Conservation (phyloP, 805 yeast species). For the Kregervanrija delftensis region DNA sequence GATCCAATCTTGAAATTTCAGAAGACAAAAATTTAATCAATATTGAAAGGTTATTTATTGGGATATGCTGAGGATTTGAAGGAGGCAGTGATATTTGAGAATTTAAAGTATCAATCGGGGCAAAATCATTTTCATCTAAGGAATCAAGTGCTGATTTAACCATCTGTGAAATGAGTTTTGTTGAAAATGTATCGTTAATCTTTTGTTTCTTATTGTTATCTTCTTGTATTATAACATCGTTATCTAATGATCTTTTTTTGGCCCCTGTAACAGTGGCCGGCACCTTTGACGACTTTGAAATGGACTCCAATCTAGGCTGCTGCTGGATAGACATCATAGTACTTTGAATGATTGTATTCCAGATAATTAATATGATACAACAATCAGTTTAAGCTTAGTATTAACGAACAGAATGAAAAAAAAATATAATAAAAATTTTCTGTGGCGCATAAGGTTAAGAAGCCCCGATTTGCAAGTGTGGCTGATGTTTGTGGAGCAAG, state of each 20-base stretch:
- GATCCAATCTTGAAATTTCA: constrained; percentile 64
- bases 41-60: constrained; percentile 43
- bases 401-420: too few species aligned
- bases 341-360: too few species aligned
- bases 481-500: too few species aligned
- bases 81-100: constrained; percentile 50
- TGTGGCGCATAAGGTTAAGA: too few species aligned
- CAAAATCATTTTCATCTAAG: constrained; percentile 51
- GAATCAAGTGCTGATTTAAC: constrained; percentile 65
- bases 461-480: too few species aligned
- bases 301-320: too few species aligned
- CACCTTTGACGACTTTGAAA: not conserved
- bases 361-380: too few species aligned
- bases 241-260: not conserved
- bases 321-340: too few species aligned
- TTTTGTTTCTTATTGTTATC: not conserved
- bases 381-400: too few species aligned
- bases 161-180: constrained; percentile 24
- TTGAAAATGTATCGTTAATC: constrained; percentile 1
- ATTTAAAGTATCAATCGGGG: constrained; percentile 53
- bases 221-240: too few species aligned
- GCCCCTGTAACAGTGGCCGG: not conserved
- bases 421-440: too few species aligned
- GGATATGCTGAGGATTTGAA: constrained; percentile 46
- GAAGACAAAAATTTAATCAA: constrained; percentile 53